phyloP scores from a whole-genome alignment of 495 filamentous ascomycete genomes.

The Penicillium ucsense region DNA sequence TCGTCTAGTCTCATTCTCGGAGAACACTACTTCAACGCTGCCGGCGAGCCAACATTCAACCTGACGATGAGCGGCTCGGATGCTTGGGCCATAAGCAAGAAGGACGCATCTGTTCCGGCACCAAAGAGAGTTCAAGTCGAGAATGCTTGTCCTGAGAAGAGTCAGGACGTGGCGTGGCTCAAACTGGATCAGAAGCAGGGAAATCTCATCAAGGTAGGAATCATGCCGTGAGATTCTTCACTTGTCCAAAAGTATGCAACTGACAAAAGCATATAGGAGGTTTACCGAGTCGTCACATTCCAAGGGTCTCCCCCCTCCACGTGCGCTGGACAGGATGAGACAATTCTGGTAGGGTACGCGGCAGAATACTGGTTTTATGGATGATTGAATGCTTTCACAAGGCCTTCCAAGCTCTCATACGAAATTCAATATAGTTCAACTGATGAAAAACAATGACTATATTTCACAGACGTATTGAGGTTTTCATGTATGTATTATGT shows the following conservation, averaged over 20 bases:
- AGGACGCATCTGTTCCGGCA: constrained; percentile 37
- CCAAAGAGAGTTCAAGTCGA: constrained; percentile 33
- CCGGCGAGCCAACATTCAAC: constrained; percentile 47
- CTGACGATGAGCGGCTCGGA: constrained; percentile 34
- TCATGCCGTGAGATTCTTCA: no score
- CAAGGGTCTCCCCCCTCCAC: constrained; percentile 48
- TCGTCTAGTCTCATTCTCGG: constrained; percentile 37
- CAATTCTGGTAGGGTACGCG: constrained; percentile 49
- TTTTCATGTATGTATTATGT: no score
- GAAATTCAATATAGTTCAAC: no score
- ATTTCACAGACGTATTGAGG: no score
- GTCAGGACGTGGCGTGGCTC: constrained; percentile 57
- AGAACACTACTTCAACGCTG: constrained; percentile 54
- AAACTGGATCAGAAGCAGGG: constrained; percentile 38
- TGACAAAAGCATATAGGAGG: constrained; percentile 30
- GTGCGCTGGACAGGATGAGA: constrained; percentile 25
- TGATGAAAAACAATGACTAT: no score
- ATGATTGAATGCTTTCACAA: constrained; percentile 1
- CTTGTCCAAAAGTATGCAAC: not conserved
- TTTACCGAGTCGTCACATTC: constrained; percentile 61
- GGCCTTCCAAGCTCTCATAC: no score
- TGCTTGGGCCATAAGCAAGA: constrained; percentile 30
- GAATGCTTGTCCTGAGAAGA: constrained; percentile 24
- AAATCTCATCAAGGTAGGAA: constrained; percentile 32
- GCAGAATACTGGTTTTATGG: constrained; percentile 66